Percentiles rank a stretch among this genome's conserved stretches.
Conservation (phyloP, 2,329 filamentous ascomycete genomes). For the Aspergillus puulaauensis region DNA sequence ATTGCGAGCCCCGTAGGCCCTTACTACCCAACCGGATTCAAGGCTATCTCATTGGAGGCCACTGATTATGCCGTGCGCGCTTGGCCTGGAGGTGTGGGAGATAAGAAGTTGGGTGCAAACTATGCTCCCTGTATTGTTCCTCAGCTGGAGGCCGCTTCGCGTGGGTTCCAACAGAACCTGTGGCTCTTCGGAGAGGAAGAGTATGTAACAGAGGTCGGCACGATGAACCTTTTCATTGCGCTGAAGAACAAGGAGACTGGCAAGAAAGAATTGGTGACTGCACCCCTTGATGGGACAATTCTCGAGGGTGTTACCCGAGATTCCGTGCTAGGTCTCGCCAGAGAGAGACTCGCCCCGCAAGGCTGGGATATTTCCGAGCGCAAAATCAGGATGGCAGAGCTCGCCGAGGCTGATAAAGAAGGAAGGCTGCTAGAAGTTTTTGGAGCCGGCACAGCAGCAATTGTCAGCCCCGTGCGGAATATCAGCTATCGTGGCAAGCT, state of each 20-base stretch:
- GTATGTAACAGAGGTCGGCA: conserved; percentile 94
- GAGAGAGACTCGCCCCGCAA: conserved; percentile 76
- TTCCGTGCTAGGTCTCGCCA: conserved; percentile 81
- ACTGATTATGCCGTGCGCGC: conserved; percentile 96
- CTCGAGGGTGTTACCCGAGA: conserved; percentile 93
- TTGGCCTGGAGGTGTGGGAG: conserved; percentile 95
- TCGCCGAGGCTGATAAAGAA: conserved; percentile 77
- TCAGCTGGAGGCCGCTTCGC: conserved; percentile 84
- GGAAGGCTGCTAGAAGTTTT: conserved; percentile 91
- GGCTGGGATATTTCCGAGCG: conserved; percentile 88
- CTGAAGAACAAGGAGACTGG: conserved; percentile 83
- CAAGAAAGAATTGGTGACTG: conserved; percentile 89
- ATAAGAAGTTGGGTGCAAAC: conserved; percentile 98
- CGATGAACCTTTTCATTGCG: conserved; percentile 96
- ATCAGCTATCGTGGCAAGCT: conserved; percentile 85
- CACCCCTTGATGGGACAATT: conserved; percentile 93
- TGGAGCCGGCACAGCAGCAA: conserved; percentile 87
- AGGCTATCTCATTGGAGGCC: conserved; percentile 91
- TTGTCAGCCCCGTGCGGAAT: conserved; percentile 84
- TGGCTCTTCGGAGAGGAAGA: conserved; percentile 97
- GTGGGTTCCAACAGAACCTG: conserved; percentile 96
- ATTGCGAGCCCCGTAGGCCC: conserved; percentile 96
- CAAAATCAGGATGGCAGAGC: conserved; percentile 87
- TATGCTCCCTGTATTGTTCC: conserved; percentile 99
- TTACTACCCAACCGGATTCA: conserved; percentile 98